A percentile compares a stretch with the other conserved stretches of the same genome.
Conservation (phyloP, 2,329 filamentous ascomycete species). For the Fusarium anthophilum region DNA sequence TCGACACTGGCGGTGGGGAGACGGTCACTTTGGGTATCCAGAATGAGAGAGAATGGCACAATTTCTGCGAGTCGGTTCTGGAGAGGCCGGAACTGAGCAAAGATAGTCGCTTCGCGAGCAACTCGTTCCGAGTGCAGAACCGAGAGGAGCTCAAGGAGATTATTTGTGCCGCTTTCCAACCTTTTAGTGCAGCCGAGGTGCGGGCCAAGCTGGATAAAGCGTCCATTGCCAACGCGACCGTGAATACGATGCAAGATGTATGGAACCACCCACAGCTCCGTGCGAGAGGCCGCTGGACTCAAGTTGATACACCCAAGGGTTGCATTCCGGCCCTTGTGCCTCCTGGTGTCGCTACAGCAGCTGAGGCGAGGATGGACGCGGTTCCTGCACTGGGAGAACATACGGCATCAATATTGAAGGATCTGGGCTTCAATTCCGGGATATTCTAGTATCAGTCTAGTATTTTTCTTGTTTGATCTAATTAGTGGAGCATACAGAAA, state of each 20-base stretch:
- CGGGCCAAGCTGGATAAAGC: constrained; percentile 56
- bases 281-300: constrained; percentile 60
- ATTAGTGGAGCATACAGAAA: no score
- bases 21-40: constrained; percentile 67
- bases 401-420: not conserved
- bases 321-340: constrained; percentile 59
- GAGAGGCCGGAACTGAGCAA: constrained; percentile 51
- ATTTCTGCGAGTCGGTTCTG: constrained; percentile 58
- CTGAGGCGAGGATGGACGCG: constrained; percentile 50
- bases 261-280: constrained; percentile 64
- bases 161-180: constrained; percentile 55
- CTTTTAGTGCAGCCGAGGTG: constrained; percentile 51
- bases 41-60: constrained; percentile 65
- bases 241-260: constrained; percentile 64
- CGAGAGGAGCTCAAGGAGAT: constrained; percentile 56
- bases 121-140: constrained; percentile 57
- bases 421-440: no score
- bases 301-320: constrained; percentile 59
- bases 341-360: constrained; percentile 50
- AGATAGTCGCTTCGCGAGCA: constrained; percentile 59
- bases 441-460: no score
- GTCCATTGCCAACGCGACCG: constrained; percentile 63
- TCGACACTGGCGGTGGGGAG: constrained; percentile 57
- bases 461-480: no score
- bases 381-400: constrained; percentile 62